Evolutionary conservation across 331 rosid species (phyloP).

Genomic region (Dryas integrifolia): DNA sequence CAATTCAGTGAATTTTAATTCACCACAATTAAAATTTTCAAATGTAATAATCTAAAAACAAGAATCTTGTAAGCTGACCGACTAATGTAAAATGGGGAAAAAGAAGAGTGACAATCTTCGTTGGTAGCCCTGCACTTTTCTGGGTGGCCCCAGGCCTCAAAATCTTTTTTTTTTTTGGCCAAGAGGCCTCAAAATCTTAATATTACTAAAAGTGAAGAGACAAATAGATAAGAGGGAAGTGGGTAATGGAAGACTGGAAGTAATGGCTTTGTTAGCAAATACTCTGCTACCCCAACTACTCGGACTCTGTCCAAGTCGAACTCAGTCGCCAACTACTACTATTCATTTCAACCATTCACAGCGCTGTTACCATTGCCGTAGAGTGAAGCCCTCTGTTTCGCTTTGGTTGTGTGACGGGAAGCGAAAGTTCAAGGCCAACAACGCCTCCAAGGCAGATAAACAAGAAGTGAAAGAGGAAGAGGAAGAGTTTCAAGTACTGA

Average conservation of each 20-base stretch:
- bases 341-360: neutral
- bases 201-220: neutral
- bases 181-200: neutral
- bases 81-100: too few relatives aligned
- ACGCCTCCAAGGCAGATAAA: constrained; percentile 2
- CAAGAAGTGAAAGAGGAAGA: constrained; percentile 26
- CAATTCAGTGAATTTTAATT: too few relatives aligned
- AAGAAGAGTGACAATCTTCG: too few relatives aligned
- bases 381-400: constrained; percentile 2
- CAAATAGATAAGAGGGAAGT: neutral
- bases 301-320: constrained; percentile 6
- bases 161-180: neutral
- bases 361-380: neutral
- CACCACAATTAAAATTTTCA: too few relatives aligned
- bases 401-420: neutral
- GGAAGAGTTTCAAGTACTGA: constrained; percentile 42
- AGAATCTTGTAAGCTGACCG: too few relatives aligned
- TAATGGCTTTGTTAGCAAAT: constrained; percentile 4
- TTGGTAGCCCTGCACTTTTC: neutral
- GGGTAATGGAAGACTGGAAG: neutral
- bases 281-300: constrained; percentile 12
- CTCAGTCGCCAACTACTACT: neutral
- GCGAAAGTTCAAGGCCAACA: constrained; percentile 3
- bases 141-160: neutral
- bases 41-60: too few relatives aligned